Conservation (phyloP, 2,329 filamentous ascomycete genomes). For the Aurifilum marmelostoma region DNA sequence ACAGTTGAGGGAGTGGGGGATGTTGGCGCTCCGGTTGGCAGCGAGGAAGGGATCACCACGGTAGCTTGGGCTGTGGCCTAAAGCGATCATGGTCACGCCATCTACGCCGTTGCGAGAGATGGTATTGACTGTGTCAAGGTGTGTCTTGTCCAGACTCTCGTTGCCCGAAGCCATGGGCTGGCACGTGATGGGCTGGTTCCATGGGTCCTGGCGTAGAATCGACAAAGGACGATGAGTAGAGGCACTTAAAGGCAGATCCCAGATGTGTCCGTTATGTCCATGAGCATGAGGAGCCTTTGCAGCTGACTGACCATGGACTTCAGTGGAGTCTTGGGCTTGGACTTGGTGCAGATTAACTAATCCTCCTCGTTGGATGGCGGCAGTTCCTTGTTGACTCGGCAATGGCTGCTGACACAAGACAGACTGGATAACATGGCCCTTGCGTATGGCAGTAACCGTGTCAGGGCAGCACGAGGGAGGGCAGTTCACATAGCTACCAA, state of each 20-base stretch:
- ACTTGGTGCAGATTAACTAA: background rate
- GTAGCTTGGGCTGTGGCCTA: slow-evolving; percentile 43
- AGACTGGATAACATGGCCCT: background rate
- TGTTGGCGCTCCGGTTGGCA: slow-evolving; percentile 45
- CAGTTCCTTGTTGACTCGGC: background rate
- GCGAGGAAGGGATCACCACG: slow-evolving; percentile 41
- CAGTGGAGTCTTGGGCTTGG: background rate
- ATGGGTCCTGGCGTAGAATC: background rate
- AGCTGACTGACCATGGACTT: background rate
- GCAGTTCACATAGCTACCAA: background rate
- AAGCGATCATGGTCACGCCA: background rate
- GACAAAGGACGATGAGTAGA: background rate
- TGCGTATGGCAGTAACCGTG: background rate
- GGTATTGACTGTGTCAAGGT: background rate
- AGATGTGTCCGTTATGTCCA: background rate
- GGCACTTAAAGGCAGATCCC: too few species aligned
- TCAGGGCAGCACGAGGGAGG: background rate
- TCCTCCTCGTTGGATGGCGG: background rate
- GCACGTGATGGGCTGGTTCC: background rate
- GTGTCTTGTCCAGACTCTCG: background rate
- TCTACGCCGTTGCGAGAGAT: background rate
- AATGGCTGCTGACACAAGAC: background rate
- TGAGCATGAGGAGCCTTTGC: background rate
- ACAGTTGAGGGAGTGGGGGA: slow-evolving; percentile 49
- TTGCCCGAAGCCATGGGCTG: background rate